Evolutionary conservation across 805 yeast genomes (phyloP).

Genomic region (Hanseniaspora thailandica): DNA sequence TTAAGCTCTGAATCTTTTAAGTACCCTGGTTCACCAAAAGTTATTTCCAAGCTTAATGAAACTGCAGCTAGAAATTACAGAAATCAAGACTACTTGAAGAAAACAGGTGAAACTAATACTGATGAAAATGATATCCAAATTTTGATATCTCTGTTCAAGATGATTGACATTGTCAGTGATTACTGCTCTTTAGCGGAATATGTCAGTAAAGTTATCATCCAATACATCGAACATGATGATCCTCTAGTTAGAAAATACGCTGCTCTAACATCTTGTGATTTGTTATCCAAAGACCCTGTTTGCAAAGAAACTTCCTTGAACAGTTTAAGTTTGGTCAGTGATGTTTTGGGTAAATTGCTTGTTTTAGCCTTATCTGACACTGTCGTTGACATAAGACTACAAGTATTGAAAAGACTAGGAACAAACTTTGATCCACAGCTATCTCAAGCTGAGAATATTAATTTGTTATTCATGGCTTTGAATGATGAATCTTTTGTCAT

Average conservation of each 20-base stretch:
- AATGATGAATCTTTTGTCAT: constrained; percentile 84
- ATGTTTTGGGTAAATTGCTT: constrained; percentile 67
- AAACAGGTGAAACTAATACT: constrained; percentile 39
- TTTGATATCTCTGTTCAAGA: constrained; percentile 65
- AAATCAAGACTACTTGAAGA: constrained; percentile 57
- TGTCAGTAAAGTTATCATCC: constrained; percentile 71
- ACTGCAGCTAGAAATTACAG: constrained; percentile 68
- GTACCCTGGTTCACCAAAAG: constrained; percentile 78
- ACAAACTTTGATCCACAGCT: constrained; percentile 77
- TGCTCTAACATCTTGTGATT: constrained; percentile 66
- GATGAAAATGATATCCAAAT: constrained; percentile 41
- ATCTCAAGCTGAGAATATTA: constrained; percentile 85
- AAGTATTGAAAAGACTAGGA: constrained; percentile 62
- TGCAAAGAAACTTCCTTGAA: constrained; percentile 70
- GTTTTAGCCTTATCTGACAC: constrained; percentile 84
- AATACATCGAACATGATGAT: constrained; percentile 69
- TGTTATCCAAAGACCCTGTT: constrained; percentile 71
- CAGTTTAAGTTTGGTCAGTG: constrained; percentile 71
- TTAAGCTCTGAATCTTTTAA: constrained; percentile 70
- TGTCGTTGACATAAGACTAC: constrained; percentile 69
- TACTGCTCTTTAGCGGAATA: constrained; percentile 72
- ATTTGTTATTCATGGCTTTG: constrained; percentile 71
- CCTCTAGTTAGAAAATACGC: constrained; percentile 74
- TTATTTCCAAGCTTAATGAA: constrained; percentile 45
- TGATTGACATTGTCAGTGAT: constrained; percentile 64